These are phyloP conservation scores for Pterocarpus macrocarpus DNA, from an alignment of 306 rosid species.

Conservation along the genomic window DNA sequence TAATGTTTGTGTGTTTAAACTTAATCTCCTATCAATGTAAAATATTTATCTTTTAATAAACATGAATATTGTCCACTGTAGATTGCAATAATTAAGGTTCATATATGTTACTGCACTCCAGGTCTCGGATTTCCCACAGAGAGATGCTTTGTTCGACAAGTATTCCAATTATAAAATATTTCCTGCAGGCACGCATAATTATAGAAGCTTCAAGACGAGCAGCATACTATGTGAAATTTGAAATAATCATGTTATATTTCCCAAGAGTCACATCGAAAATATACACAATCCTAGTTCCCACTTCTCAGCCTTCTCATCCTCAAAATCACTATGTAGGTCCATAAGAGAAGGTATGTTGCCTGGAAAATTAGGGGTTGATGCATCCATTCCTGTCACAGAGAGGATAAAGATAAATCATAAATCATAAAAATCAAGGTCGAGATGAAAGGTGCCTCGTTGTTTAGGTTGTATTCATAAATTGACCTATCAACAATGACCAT, in stretches of 20 bases:
- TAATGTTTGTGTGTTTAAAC: background rate
- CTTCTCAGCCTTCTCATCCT: slow-evolving; percentile 37
- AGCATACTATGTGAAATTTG: slow-evolving; percentile 3
- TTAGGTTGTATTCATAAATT: slow-evolving; percentile 40
- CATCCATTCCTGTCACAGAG: slow-evolving; percentile 63
- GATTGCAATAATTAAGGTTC: background rate
- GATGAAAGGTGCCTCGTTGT: background rate
- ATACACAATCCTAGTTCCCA: background rate
- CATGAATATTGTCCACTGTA: background rate
- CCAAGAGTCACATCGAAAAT: slow-evolving; percentile 19
- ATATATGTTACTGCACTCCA: background rate
- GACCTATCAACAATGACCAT: slow-evolving; percentile 72
- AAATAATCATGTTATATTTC: background rate
- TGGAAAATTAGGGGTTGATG: slow-evolving; percentile 59
- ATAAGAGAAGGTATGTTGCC: slow-evolving; percentile 59
- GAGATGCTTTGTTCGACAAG: background rate
- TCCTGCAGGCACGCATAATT: background rate
- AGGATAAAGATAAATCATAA: slow-evolving; percentile 25
- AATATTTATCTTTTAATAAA: background rate
- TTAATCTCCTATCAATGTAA: background rate
- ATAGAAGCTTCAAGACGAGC: background rate
- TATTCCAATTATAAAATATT: background rate
- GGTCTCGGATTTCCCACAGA: background rate
- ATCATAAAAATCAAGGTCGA: slow-evolving; percentile 6
- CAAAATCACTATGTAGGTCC: slow-evolving; percentile 56